Evolutionary conservation across 2,329 filamentous ascomycete species (phyloP), one percentile per base, ranked within the genome.

Genomic region (Phialocephala subalpina): DNA sequence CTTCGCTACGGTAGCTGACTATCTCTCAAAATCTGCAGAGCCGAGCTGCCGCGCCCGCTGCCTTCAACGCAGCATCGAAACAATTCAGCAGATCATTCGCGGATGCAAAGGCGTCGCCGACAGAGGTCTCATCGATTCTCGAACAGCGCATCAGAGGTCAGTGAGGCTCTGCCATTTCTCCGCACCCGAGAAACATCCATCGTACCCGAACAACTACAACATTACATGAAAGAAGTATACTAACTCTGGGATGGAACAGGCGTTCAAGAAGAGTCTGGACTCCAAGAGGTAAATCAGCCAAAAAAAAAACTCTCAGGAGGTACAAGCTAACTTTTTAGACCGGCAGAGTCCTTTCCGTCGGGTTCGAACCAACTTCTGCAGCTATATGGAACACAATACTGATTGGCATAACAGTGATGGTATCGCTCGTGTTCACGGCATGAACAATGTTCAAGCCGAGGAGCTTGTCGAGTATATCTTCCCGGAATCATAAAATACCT

Each of bases 361-460:
- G 95, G 95, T 98, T 97, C 81, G 94, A 63, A 70, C 69, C 69
- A 67, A 65, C 52, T 62, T 47, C 45, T 58, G 68, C 5, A 59
- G 62, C 38, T 18, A 52, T 22, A 11, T 53, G 42, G 60, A 55
- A 29, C 57, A 35, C 29, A 61, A 53, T 64, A 63, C 73, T 76
- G 64, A 75, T 67, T 67, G 56, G 47, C 9, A 47, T 67, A 22
- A 53, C 18, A 98, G 96, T 96, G 96, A 99, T 87, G 96, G 96
- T 97, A 99, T 99, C 81, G 96, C 96, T 82, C 95, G 96, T 94
- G 95, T 99, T 77, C 94, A 99, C 85, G 96, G 96, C 82, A 94
- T 99, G 93, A 93, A 90, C 92, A 99, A 99, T 83, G 96, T 99
- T 86, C 96, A 99, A 89, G 95, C 96, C 78, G 96, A 99, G 87